Evolutionary conservation across 257 asterid species (phyloP).

Genomic region (Anisodus acutangulus): DNA sequence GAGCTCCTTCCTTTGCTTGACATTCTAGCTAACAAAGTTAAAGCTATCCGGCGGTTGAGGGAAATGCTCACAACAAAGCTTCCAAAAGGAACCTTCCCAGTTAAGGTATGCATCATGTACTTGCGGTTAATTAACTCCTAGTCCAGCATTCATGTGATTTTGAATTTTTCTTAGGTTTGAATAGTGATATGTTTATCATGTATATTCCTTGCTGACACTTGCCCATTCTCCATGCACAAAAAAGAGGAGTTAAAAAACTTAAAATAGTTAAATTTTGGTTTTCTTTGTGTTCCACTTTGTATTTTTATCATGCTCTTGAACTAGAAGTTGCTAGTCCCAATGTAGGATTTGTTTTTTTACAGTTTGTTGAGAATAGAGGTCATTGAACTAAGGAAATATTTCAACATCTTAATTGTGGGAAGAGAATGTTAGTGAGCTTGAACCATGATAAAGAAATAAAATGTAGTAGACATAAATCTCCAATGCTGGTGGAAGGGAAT

Average conservation of each 20-base stretch:
- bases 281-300: not conserved
- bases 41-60: conserved; percentile 84
- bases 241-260: not conserved
- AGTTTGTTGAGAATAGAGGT: not conserved
- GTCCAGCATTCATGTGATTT: not conserved
- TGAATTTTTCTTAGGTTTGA: not conserved
- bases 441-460: not conserved
- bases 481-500: conserved; percentile 5
- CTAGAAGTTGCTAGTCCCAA: not conserved
- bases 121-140: not conserved
- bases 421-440: not conserved
- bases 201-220: not conserved
- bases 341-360: not conserved
- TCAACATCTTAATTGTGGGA: not conserved
- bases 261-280: not conserved
- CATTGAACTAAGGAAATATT: not conserved
- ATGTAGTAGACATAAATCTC: not conserved
- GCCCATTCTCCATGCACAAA: conserved; percentile 13
- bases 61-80: conserved; percentile 90
- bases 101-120: conserved; percentile 63
- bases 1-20: conserved; percentile 93
- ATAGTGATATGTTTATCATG: not conserved
- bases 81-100: conserved; percentile 90
- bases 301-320: not conserved
- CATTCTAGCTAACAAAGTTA: conserved; percentile 93